Evolutionary conservation across 1,139 yeast species (phyloP), one percentile per base, ranked within the genome.

Genomic region (Debaryomyces subglobosus): DNA sequence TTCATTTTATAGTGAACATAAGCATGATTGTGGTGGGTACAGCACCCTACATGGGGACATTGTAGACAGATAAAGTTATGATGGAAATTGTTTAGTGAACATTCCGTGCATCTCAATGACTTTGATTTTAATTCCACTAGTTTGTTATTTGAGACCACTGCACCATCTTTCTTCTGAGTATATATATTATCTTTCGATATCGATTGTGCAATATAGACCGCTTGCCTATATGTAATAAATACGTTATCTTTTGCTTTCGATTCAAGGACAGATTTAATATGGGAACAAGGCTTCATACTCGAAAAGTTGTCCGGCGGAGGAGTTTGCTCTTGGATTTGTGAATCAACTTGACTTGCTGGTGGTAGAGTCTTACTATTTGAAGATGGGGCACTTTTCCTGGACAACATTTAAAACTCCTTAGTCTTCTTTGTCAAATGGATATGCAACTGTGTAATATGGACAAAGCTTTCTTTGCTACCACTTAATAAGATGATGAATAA

Each of bases 1-100:
- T 77, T 72, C 32, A 71, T 63, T 57, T 79, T 78, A 39, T 83
- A 83, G 68, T 91, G 97, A 18, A 67, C 62, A 49, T 73, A 67
- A 27, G 87, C 85, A 67, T 89, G 96, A 35, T 71, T 64, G 30
- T 72, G 65, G 46, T 56, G 53, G 36, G 50, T 55, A 68, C 80
- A 73, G 62, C 97, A 91, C 1, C 96, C 96, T 47, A 87, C 83
- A 60, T 82, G 85, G 1, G 94, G 86, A 63, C 97, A 91, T 61
- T 89, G 95, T 43, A 91, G 68, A 67, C 97, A 91, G 30, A 75
- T 72, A 70, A 87, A 79, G 56, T 80, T 83, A 30, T 79, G 75
- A 46, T 79, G 69, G 52, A 82, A 79, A 51, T 74, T 67, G 52
- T 69, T 68, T 35, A 72, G 60, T 27, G 69, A 62, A 56, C 89